These are phyloP conservation scores for Cladobotryum protrusum DNA, from an alignment of 2,329 filamentous ascomycete species.

Conservation along the genomic window DNA sequence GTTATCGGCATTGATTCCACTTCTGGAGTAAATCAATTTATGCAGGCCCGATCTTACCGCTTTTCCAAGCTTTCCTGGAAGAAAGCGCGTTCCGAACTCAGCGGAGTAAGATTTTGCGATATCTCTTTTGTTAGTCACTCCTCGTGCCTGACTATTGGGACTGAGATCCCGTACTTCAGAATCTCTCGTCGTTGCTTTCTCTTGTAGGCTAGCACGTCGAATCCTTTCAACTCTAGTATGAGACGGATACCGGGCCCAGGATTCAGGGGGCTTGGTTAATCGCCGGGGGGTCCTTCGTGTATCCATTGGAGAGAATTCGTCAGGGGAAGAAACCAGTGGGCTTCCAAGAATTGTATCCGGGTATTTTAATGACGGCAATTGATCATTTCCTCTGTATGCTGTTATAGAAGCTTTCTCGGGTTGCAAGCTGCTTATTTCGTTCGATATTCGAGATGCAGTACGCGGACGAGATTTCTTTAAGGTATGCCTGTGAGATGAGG, in stretches of 20 bases:
- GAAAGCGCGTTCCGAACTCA: constrained; percentile 16
- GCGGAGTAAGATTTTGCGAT: not conserved
- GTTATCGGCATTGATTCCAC: not conserved
- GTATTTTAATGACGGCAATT: not conserved
- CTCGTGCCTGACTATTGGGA: not conserved
- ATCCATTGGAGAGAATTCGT: constrained; percentile 4
- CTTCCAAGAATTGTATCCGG: not conserved
- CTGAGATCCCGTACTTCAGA: not conserved
- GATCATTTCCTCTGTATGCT: not conserved
- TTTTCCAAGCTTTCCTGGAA: constrained; percentile 26
- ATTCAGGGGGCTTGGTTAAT: constrained; percentile 19
- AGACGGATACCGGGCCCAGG: constrained; percentile 31
- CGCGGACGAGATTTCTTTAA: not conserved
- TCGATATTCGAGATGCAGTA: not conserved
- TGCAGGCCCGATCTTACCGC: constrained; percentile 17
- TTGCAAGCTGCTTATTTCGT: not conserved
- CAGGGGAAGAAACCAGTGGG: constrained; percentile 3
- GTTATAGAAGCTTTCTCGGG: not conserved
- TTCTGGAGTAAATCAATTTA: constrained; percentile 6
- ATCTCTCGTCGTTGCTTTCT: not conserved
- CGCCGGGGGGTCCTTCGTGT: not conserved
- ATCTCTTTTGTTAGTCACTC: not conserved
- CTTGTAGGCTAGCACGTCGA: not conserved
- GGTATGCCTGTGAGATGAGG: not conserved
- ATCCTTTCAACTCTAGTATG: constrained; percentile 24